phyloP scores from a whole-genome alignment of 2,329 filamentous ascomycete genomes.

The Alternaria incomplexa region DNA sequence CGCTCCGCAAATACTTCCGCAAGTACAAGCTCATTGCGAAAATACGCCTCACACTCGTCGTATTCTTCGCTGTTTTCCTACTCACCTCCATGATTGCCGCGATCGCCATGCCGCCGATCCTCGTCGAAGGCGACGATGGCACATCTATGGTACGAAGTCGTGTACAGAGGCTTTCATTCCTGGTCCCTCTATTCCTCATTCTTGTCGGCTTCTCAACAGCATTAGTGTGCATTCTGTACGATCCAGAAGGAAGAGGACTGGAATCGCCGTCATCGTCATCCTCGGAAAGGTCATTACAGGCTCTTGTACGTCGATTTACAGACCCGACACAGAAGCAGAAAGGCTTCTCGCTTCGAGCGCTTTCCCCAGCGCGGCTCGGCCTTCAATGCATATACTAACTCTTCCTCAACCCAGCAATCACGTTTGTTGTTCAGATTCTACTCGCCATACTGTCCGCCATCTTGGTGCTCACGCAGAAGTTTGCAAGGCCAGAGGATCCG shows the following conservation, averaged over 20 bases:
- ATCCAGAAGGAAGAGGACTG: constrained; percentile 12
- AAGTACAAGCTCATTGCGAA: constrained; percentile 38
- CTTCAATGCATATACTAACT: constrained; percentile 26
- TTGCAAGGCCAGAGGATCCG: constrained; percentile 26
- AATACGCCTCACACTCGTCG: constrained; percentile 33
- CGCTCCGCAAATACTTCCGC: constrained; percentile 38
- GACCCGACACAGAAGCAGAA: constrained; percentile 6
- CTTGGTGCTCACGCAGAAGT: constrained; percentile 37
- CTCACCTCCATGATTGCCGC: constrained; percentile 36
- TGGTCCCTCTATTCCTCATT: constrained; percentile 36
- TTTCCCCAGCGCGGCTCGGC: constrained; percentile 17
- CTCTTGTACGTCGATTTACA: constrained; percentile 10
- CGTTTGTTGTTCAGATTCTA: constrained; percentile 35
- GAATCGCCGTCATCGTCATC: constrained; percentile 9
- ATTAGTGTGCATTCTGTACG: constrained; percentile 35
- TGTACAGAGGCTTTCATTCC: constrained; percentile 27
- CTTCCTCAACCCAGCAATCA: constrained; percentile 37
- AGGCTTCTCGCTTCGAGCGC: background rate
- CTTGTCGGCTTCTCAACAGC: constrained; percentile 37
- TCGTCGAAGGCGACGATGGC: constrained; percentile 1
- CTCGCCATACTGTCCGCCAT: constrained; percentile 30
- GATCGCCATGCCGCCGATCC: constrained; percentile 23
- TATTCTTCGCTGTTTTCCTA: constrained; percentile 36
- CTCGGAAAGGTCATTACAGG: background rate
- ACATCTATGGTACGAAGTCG: constrained; percentile 15